These are phyloP conservation scores for Aspergillus indologenus DNA, from an alignment of 495 filamentous ascomycete genomes.

Conservation along the genomic window DNA sequence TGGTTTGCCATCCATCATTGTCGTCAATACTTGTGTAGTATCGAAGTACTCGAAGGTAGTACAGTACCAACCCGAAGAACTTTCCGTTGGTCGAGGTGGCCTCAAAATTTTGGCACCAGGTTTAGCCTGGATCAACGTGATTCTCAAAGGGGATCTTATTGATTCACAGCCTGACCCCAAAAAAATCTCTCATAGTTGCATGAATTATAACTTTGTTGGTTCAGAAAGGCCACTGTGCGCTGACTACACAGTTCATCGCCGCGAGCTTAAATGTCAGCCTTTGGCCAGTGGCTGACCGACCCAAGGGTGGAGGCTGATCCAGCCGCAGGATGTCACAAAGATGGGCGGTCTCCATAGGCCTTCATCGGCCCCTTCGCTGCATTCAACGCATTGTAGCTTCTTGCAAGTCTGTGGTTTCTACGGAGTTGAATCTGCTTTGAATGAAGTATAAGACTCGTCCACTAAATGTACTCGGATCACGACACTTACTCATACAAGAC, in stretches of 20 bases:
- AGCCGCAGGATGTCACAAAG: too few species aligned
- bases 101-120: not conserved
- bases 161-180: not conserved
- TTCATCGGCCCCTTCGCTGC: too few species aligned
- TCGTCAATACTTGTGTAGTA: not conserved
- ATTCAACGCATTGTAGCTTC: not conserved
- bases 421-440: not conserved
- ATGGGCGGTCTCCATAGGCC: not conserved
- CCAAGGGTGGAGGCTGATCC: too few species aligned
- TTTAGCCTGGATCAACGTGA: not conserved
- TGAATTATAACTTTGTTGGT: too few species aligned
- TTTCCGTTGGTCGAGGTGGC: not conserved
- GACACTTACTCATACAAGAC: not conserved
- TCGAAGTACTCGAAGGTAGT: too few species aligned
- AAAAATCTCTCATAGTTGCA: slow-evolving; percentile 1
- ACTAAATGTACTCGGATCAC: not conserved
- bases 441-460: not conserved
- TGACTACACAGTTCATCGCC: not conserved
- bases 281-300: too few species aligned
- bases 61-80: too few species aligned
- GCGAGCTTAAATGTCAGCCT: not conserved
- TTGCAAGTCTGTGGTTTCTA: not conserved
- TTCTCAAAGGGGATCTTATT: not conserved
- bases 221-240: not conserved
- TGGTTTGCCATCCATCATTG: not conserved